Conservation (phyloP, 2,329 filamentous ascomycete genomes). For the Onygena corvina region DNA sequence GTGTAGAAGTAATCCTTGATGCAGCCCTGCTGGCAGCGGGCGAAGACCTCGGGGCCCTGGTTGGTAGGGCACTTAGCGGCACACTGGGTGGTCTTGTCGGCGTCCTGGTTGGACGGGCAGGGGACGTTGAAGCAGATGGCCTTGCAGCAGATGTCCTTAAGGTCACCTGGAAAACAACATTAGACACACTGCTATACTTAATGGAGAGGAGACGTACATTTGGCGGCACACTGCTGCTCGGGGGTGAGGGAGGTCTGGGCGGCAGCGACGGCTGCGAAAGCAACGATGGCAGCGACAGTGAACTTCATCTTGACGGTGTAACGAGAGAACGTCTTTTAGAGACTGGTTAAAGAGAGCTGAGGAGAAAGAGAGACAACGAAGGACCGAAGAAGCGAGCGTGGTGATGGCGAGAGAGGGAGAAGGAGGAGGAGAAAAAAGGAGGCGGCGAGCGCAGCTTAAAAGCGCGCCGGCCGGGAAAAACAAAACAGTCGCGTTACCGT, state of each 20-base stretch:
- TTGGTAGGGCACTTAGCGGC: conserved; percentile 37
- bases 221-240: conserved; percentile 25
- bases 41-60: conserved; percentile 40
- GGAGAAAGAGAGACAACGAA: not conserved
- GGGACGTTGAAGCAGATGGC: conserved; percentile 42
- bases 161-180: conserved; percentile 24
- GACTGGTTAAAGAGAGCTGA: conserved; percentile 5
- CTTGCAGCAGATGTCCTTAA: conserved; percentile 40
- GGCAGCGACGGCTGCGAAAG: conserved; percentile 35
- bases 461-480: no score
- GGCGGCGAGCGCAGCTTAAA: no score
- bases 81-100: conserved; percentile 41
- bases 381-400: conserved; percentile 5
- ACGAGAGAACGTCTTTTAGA: not conserved
- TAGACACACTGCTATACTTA: not conserved
- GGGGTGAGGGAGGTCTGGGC: conserved; percentile 29
- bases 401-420: not conserved
- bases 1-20: conserved; percentile 40
- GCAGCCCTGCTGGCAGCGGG: conserved; percentile 40
- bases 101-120: conserved; percentile 40
- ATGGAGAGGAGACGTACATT: conserved; percentile 24
- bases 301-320: conserved; percentile 27
- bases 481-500: not conserved
- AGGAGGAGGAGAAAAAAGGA: not conserved
- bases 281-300: conserved; percentile 26